phyloP scores from a whole-genome alignment of 2,329 filamentous ascomycete genomes.

The Fusarium multiceps region DNA sequence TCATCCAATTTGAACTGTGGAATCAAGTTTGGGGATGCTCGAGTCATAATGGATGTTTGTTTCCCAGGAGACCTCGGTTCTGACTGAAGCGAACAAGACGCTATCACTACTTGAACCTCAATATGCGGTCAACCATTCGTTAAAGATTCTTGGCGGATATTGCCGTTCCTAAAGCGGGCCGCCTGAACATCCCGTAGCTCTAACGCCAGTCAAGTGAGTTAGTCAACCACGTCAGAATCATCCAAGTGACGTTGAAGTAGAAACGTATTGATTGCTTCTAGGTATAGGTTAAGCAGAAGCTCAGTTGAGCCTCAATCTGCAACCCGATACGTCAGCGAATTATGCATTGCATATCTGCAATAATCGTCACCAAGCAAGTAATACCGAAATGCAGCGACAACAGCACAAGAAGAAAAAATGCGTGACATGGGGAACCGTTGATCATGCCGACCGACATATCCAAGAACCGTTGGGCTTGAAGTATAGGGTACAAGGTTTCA shows the following conservation, averaged over 20 bases:
- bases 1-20: no score
- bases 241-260: constrained; percentile 23
- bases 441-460: constrained; percentile 33
- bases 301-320: background rate
- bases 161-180: constrained; percentile 29
- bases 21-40: background rate
- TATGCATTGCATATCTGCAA: constrained; percentile 15
- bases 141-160: constrained; percentile 13
- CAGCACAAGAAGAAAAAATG: constrained; percentile 11
- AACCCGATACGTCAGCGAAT: background rate
- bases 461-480: constrained; percentile 22
- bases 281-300: constrained; percentile 8
- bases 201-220: constrained; percentile 10
- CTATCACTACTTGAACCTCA: background rate
- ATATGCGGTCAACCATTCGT: background rate
- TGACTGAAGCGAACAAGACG: background rate
- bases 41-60: background rate
- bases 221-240: background rate
- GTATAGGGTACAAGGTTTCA: constrained; percentile 21
- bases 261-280: background rate
- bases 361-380: constrained; percentile 16
- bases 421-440: constrained; percentile 37
- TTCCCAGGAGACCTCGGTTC: background rate
- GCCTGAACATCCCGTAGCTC: constrained; percentile 22
- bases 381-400: constrained; percentile 5